Percentiles rank a stretch among this genome's conserved stretches.
Evolutionary conservation across 306 rosid genomes (phyloP).

Genomic region (Elaeagnus macrophylla): DNA sequence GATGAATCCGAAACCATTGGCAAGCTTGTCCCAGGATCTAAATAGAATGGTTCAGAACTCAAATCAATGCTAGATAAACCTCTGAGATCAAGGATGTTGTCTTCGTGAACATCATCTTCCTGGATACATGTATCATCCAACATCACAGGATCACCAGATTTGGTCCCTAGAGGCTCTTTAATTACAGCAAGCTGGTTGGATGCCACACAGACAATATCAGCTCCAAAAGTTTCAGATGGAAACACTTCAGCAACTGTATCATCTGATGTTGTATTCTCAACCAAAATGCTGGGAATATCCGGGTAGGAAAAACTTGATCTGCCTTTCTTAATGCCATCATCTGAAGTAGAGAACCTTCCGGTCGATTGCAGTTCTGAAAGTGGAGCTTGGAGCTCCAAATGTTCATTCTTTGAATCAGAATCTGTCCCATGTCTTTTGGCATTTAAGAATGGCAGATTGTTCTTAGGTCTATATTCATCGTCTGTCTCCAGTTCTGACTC

Average conservation of each 20-base stretch:
- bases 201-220: conserved; percentile 32
- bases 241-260: conserved; percentile 26
- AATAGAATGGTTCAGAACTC: conserved; percentile 18
- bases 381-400: conserved; percentile 38
- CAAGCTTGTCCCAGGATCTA: conserved; percentile 30
- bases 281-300: conserved; percentile 35
- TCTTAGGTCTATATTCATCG: conserved; percentile 44
- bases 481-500: conserved; percentile 68
- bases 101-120: no score
- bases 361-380: conserved; percentile 54
- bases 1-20: conserved; percentile 18
- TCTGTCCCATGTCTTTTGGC: conserved; percentile 27
- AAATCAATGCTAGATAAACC: conserved; percentile 33
- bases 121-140: conserved; percentile 21
- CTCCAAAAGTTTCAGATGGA: conserved; percentile 26
- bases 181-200: conserved; percentile 25
- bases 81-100: conserved; percentile 26
- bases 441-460: conserved; percentile 20
- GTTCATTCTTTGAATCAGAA: conserved; percentile 46
- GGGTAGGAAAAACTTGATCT: conserved; percentile 39
- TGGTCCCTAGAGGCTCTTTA: conserved; percentile 23
- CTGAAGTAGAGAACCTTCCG: conserved; percentile 53
- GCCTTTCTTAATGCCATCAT: conserved; percentile 46
- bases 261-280: conserved; percentile 42
- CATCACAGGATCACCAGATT: conserved; percentile 21